A percentile compares a stretch with the other conserved stretches of the same genome.
phyloP scores from a whole-genome alignment of 371 early-diverging fungal genomes.

The Sporodiniella umbellata region DNA sequence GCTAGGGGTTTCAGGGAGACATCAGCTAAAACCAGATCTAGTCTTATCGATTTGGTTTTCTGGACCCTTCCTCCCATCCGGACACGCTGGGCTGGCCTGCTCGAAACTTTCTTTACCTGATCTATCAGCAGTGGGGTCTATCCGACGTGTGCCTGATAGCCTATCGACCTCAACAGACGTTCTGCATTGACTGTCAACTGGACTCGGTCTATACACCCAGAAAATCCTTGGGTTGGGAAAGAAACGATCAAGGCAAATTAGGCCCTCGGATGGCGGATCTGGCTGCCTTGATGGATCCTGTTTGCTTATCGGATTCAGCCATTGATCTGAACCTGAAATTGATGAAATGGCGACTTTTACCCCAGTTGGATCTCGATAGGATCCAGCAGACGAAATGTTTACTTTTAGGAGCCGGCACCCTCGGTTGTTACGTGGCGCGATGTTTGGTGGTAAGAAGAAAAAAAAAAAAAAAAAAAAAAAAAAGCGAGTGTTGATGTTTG shows the following conservation, averaged over 20 bases:
- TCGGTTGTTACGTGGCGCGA: slow-evolving; percentile 92
- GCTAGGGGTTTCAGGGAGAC: too few species aligned
- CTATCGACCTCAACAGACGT: slow-evolving; percentile 56
- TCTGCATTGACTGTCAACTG: background rate
- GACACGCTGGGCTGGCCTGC: slow-evolving; percentile 86
- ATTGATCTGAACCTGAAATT: slow-evolving; percentile 92
- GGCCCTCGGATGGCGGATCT: slow-evolving; percentile 84
- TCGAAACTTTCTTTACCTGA: slow-evolving; percentile 74
- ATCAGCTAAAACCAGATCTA: background rate
- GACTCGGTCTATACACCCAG: slow-evolving; percentile 17
- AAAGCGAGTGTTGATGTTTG: too few species aligned
- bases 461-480: too few species aligned
- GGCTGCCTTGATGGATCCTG: slow-evolving; percentile 76
- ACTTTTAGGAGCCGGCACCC: slow-evolving; percentile 93
- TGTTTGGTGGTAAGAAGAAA: slow-evolving; percentile 53
- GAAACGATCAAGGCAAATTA: slow-evolving; percentile 73
- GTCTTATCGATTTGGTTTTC: slow-evolving; percentile 63
- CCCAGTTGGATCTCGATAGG: slow-evolving; percentile 78
- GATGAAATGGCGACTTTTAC: slow-evolving; percentile 94
- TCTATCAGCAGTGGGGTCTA: slow-evolving; percentile 49
- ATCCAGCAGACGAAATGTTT: slow-evolving; percentile 75
- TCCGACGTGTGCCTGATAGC: too few species aligned
- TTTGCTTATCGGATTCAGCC: slow-evolving; percentile 79
- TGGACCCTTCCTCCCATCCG: slow-evolving; percentile 75
- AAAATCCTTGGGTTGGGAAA: slow-evolving; percentile 90